A percentile compares a stretch with the other conserved stretches of the same genome.
Evolutionary conservation across 106 monocot species (phyloP).

Genomic region (Dendrobium huoshanense): DNA sequence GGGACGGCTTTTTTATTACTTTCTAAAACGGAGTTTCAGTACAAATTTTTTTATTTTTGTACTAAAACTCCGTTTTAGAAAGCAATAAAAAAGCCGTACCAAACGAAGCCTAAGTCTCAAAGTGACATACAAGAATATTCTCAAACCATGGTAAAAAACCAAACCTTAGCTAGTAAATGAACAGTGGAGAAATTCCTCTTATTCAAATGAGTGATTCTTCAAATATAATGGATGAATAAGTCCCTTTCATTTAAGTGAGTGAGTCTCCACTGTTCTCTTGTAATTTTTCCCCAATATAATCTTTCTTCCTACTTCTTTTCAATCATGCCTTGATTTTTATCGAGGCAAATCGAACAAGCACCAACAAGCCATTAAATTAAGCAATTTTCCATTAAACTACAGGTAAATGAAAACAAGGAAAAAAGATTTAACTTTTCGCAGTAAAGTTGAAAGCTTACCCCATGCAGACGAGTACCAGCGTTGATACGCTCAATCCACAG

Average conservation of each 20-base stretch:
- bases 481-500: conserved; percentile 56
- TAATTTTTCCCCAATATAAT: background rate
- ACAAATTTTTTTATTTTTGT: too few species aligned
- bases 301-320: background rate
- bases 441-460: conserved; percentile 23
- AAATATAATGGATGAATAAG: background rate
- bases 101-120: too few species aligned
- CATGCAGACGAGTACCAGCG: conserved; percentile 63
- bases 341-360: background rate
- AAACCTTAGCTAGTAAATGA: too few species aligned
- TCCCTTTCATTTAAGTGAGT: too few species aligned
- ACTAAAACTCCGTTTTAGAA: too few species aligned
- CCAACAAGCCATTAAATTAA: background rate
- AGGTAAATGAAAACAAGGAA: background rate
- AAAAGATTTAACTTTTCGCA: background rate
- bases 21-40: too few species aligned
- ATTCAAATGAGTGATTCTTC: background rate
- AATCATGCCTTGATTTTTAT: background rate
- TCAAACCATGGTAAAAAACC: too few species aligned
- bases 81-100: too few species aligned
- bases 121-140: too few species aligned
- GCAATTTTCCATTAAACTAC: background rate
- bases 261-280: too few species aligned
- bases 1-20: too few species aligned
- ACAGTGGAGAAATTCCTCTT: background rate